Percentiles rank a stretch among this genome's conserved stretches.
Evolutionary conservation across 768 basidiomycete genomes (phyloP).

Genomic region (Dacryopinax primogenitus): DNA sequence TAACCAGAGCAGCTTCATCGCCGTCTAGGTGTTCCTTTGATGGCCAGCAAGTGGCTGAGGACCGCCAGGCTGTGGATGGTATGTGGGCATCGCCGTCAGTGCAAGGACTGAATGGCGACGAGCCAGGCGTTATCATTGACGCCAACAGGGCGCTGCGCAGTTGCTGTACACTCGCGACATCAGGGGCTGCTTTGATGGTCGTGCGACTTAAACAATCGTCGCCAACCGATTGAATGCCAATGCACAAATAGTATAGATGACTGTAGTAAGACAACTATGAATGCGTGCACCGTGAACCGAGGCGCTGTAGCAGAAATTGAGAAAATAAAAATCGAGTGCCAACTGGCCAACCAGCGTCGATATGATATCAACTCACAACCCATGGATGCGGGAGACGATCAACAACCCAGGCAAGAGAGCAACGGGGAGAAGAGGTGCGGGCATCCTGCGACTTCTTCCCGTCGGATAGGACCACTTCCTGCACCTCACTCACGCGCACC

Average conservation of each 20-base stretch:
- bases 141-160: not conserved
- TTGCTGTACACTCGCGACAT: not conserved
- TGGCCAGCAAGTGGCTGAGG: not conserved
- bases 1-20: not conserved
- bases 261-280: not conserved
- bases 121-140: not conserved
- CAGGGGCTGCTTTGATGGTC: not conserved
- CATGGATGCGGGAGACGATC: not conserved
- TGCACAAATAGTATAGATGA: not conserved
- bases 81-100: not conserved
- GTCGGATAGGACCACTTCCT: slow-evolving; percentile 11
- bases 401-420: slow-evolving; percentile 11
- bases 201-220: too few relatives aligned
- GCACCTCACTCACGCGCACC: slow-evolving; percentile 16
- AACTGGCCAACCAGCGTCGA: not conserved
- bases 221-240: too few relatives aligned
- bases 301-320: not conserved
- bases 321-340: not conserved
- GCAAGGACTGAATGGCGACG: not conserved
- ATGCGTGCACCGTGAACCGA: not conserved
- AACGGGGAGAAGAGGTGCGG: slow-evolving; percentile 14
- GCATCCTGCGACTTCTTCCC: not conserved
- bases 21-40: too few relatives aligned
- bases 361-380: not conserved
- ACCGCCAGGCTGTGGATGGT: not conserved